Evolutionary conservation across 2,329 filamentous ascomycete genomes (phyloP), one percentile per base, ranked within the genome.

Genomic region (Aspergillaceae sp.): DNA sequence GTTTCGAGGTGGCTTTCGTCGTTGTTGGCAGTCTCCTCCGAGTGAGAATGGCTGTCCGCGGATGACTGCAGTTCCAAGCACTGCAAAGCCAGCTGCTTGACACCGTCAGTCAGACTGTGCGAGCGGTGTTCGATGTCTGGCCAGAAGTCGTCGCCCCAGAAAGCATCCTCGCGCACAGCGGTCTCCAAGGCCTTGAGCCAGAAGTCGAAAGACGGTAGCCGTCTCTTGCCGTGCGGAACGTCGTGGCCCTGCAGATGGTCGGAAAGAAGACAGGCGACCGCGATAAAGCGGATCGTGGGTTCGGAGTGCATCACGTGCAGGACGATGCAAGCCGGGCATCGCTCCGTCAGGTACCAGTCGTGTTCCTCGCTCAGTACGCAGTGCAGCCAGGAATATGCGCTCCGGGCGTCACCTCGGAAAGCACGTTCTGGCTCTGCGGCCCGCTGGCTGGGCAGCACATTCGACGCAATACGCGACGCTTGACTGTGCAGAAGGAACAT

Each of bases 341-440:
- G 76, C 28, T 70, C 62, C 2, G 75, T 78, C 47, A 72, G 64
- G 54, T 75, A 78, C 76, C 77, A 81, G 50, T 79, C 74, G 48
- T 74, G 72, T 51, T 78, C 76, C 43, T 79, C 76, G 7, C 65
- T 67, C 26, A 81, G 60, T 48, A 80, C 78, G 60, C 76, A 80
- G 50, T 79, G 74, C 33, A 82, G 67, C 71, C 76, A 80, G 44
- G 79, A 64, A 56, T 78, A 81, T 1, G 78, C 76, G 48, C 72
- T 72, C 40, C 78, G 72, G 3, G 77, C 77, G 44, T 77, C 73
- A 4, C 75, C 75, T 1, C 72, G 69, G 58, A 79, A 81, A 2
- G 77, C 78, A 37, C 76, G 70, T 55, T 80, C 78, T 4, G 77
- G 69, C 47, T 80, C 77, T 45, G 74, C 69, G 10, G 68, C 66